Base-by-base conservation (phyloP, 1,284 basidiomycete genomes). In the Sanghuangporus baumii region DNA sequence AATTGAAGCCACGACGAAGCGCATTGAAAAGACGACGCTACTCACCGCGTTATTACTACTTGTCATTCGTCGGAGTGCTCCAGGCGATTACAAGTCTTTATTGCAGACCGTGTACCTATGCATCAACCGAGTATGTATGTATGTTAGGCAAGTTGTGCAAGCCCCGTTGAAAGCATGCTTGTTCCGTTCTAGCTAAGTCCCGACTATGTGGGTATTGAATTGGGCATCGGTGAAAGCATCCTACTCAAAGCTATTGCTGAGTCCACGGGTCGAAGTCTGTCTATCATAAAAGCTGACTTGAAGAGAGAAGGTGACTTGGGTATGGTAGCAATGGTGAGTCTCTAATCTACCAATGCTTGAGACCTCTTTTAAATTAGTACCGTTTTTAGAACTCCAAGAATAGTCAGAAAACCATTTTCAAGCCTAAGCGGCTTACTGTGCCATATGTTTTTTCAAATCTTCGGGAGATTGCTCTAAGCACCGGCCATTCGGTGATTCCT, bases 261-360 rank as follows among this genome's bases (percentile, higher is more conserved):
- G 74, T 94, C 93, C 6, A 98, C 95, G 0, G 97, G 97, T 9
- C 83, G 97, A 61, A 93, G 88, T 68, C 74, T 88, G 20, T 81
- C 85, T 2, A 82, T 89, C 52, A 87, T 99, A 70, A 99, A 98
- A 72, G 85, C 90, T 18, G 97, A 99, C 67, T 81, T 98, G 65
- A 93, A 95, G 80, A 91, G 88, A 71, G 92, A 94, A 71, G 97
- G 97, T 55, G 97, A 99, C 73, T 78, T 99, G 11, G 97, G 97
- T 9, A 80, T 96, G 37, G 96, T 99, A 0, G 97, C 97, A 12
- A 93, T 93, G 89, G 94, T 90, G 62, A 37, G 26, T 23, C n/a
- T 23, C 26, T 52, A 61, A 51, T 34, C 34, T 40, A 34, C 14
- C n/a, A 12, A 26, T 36, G 40, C 59, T 14, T 55, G 12, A 14